Percentiles rank a stretch among this genome's conserved stretches.
Conservation (phyloP, 2,329 filamentous ascomycete genomes). For the Tolypocladium tundrense region DNA sequence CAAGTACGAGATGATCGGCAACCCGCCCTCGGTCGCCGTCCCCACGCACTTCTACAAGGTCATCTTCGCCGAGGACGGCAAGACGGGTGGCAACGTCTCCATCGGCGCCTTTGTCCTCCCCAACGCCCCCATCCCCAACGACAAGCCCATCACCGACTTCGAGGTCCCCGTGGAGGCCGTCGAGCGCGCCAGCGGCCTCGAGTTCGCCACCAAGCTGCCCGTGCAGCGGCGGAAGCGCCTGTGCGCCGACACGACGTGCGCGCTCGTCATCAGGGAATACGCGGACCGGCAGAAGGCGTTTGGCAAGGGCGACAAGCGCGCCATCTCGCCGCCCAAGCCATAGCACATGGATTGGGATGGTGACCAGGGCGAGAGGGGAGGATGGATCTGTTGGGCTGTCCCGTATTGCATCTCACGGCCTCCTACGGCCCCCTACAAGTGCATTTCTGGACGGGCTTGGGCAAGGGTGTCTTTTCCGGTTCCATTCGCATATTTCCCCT, state of each 20-base stretch:
- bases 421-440: not conserved
- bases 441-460: not conserved
- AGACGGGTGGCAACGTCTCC: conserved; percentile 61
- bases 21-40: conserved; percentile 85
- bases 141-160: conserved; percentile 80
- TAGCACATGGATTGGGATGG: conserved; percentile 1
- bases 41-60: conserved; percentile 99
- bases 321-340: conserved; percentile 7
- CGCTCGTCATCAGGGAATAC: conserved; percentile 74
- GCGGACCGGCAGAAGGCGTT: conserved; percentile 51
- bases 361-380: not conserved
- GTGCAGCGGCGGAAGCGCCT: conserved; percentile 62
- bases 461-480: not conserved
- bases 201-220: conserved; percentile 78
- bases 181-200: conserved; percentile 82
- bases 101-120: conserved; percentile 92
- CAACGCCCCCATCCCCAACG: conserved; percentile 79
- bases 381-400: not conserved
- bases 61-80: conserved; percentile 85
- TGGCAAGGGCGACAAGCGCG: conserved; percentile 25
- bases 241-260: conserved; percentile 79
- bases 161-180: conserved; percentile 90
- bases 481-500: not conserved
- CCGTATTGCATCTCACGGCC: not conserved
- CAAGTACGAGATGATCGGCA: conserved; percentile 89